Conservation (phyloP, 768 basidiomycete species). For the Tricholoma matsutake region DNA sequence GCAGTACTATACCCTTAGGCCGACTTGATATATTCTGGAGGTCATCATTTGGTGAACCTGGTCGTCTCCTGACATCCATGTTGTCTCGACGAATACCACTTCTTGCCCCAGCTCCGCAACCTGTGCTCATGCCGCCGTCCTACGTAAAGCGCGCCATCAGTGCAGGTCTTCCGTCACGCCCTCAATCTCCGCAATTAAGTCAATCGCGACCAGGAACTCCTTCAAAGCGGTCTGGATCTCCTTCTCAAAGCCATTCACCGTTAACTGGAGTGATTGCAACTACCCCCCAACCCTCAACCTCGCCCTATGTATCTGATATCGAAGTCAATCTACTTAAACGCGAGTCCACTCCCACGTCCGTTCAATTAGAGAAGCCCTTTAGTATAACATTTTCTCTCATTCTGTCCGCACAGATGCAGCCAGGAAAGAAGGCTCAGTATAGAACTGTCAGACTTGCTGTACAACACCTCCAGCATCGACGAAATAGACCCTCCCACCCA, state of each 20-base stretch:
- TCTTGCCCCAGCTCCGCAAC: constrained; percentile 38
- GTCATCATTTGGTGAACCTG: constrained; percentile 82
- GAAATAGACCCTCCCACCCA: constrained; percentile 18
- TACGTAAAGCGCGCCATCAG: constrained; percentile 63
- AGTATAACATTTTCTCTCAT: constrained; percentile 51
- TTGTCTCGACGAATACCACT: constrained; percentile 79
- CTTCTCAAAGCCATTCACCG: constrained; percentile 42
- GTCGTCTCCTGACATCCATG: constrained; percentile 84
- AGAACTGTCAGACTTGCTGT: constrained; percentile 53
- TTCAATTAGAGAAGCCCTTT: constrained; percentile 59
- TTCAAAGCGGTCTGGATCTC: constrained; percentile 41
- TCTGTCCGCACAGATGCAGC: constrained; percentile 43
- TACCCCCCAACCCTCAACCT: constrained; percentile 24
- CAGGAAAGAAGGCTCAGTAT: constrained; percentile 26
- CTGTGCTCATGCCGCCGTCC: constrained; percentile 70
- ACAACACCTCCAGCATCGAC: constrained; percentile 59
- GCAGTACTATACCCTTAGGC: constrained; percentile 77
- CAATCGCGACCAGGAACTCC: constrained; percentile 58
- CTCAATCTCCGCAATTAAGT: constrained; percentile 55
- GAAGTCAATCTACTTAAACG: constrained; percentile 58
- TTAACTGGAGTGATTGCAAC: constrained; percentile 32
- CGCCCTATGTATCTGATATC: constrained; percentile 35
- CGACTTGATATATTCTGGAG: constrained; percentile 87
- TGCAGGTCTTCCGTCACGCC: constrained; percentile 42
- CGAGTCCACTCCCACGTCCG: constrained; percentile 40